Conservation (phyloP, 305 asterid genomes). For the Rubia peregrina region DNA sequence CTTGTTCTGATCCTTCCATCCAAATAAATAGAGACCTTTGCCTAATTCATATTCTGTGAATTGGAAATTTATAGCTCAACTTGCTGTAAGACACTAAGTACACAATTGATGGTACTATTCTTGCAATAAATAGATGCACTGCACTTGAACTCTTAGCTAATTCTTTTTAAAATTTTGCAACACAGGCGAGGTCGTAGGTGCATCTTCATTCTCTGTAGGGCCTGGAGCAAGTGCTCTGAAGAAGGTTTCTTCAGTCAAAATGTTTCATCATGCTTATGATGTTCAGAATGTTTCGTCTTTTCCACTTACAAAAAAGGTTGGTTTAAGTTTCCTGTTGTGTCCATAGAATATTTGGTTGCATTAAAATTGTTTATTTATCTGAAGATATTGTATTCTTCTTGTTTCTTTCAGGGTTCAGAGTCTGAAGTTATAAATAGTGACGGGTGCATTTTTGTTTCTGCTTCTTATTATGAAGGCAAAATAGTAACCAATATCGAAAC, state of each 20-base stretch:
- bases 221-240: slow-evolving; percentile 54
- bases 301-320: slow-evolving; percentile 65
- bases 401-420: slow-evolving; percentile 58
- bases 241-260: slow-evolving; percentile 80
- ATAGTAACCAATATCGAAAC: slow-evolving; percentile 41
- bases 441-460: slow-evolving; percentile 63
- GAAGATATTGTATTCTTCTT: slow-evolving; percentile 17
- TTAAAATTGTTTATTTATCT: neutral
- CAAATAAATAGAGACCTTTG: neutral
- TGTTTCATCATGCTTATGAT: slow-evolving; percentile 74
- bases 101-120: neutral
- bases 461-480: slow-evolving; percentile 80
- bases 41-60: neutral
- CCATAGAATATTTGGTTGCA: neutral
- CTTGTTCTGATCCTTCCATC: neutral
- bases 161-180: slow-evolving; percentile 27
- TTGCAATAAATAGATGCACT: neutral
- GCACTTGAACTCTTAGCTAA: neutral
- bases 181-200: slow-evolving; percentile 92
- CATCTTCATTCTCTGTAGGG: slow-evolving; percentile 80
- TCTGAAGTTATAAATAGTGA: slow-evolving; percentile 36
- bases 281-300: slow-evolving; percentile 45
- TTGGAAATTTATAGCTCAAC: neutral
- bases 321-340: slow-evolving; percentile 10
- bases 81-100: neutral